These are phyloP conservation scores for Tetrapisispora pingtungensis DNA, from an alignment of 805 yeast species.

Conservation along the genomic window DNA sequence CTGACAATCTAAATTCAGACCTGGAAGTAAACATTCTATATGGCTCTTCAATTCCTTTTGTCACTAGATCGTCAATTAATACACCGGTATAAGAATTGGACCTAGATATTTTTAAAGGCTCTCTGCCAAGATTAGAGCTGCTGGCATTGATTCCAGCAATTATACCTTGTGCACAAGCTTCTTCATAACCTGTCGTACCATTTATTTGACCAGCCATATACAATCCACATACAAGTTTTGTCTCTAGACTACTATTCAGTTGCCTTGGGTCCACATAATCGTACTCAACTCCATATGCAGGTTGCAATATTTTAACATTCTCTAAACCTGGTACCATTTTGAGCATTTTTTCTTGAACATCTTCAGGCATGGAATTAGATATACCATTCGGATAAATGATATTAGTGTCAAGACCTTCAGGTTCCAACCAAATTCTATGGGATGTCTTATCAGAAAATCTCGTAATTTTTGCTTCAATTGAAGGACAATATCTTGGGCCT, in stretches of 20 bases:
- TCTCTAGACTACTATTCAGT: constrained; percentile 64
- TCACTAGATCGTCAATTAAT: constrained; percentile 82
- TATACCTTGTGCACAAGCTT: constrained; percentile 95
- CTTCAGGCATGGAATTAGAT: constrained; percentile 92
- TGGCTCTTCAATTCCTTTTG: constrained; percentile 95
- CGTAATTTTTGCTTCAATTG: constrained; percentile 80
- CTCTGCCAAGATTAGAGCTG: constrained; percentile 31
- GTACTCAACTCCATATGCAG: constrained; percentile 98
- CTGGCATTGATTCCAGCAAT: constrained; percentile 96
- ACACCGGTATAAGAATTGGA: constrained; percentile 90
- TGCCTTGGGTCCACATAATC: constrained; percentile 94
- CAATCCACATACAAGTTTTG: constrained; percentile 67
- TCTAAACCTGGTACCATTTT: constrained; percentile 80
- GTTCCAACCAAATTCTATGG: constrained; percentile 91
- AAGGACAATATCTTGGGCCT: constrained; percentile 97
- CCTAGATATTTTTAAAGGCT: constrained; percentile 49
- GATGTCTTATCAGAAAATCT: constrained; percentile 65
- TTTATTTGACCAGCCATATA: constrained; percentile 94
- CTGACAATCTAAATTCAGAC: constrained; percentile 83
- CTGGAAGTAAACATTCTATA: constrained; percentile 97
- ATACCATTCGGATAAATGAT: constrained; percentile 95
- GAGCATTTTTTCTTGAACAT: constrained; percentile 69
- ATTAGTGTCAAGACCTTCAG: constrained; percentile 83
- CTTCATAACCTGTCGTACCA: constrained; percentile 98
- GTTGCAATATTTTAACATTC: constrained; percentile 78